A percentile compares a stretch with the other conserved stretches of the same genome.
These are phyloP conservation scores for Magnusiomyces tetraspermus DNA, from an alignment of 1,139 yeast species.

Conservation along the genomic window DNA sequence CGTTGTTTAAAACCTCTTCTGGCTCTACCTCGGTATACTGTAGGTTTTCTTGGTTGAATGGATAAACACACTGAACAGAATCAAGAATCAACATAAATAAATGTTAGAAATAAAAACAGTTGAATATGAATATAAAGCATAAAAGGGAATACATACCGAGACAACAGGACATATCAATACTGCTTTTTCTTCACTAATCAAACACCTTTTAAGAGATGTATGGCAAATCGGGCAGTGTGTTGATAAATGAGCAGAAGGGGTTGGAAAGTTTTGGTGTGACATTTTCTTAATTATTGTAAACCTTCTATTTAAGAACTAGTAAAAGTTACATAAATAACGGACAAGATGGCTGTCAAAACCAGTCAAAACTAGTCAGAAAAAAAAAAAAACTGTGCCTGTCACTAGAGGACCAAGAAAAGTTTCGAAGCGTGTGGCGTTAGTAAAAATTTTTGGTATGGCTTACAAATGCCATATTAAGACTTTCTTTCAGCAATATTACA, in stretches of 20 bases:
- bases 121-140: background rate
- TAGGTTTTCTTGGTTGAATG: conserved; percentile 25
- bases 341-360: no score
- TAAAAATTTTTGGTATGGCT: no score
- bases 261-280: background rate
- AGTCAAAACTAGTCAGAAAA: no score
- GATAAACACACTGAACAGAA: conserved; percentile 28
- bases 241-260: background rate
- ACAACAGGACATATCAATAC: conserved; percentile 29
- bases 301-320: no score
- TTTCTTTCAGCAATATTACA: no score
- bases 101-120: background rate
- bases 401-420: no score
- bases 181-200: conserved; percentile 32
- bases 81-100: background rate
- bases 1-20: conserved; percentile 18
- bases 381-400: no score
- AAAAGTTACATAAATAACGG: no score
- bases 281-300: no score
- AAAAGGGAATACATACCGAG: conserved; percentile 12
- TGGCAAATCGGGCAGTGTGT: conserved; percentile 29
- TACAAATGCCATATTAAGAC: no score
- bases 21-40: conserved; percentile 14
- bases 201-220: conserved; percentile 25
- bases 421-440: no score